These are phyloP conservation scores for Xylaria palmicola DNA, from an alignment of 495 filamentous ascomycete species.

Conservation along the genomic window DNA sequence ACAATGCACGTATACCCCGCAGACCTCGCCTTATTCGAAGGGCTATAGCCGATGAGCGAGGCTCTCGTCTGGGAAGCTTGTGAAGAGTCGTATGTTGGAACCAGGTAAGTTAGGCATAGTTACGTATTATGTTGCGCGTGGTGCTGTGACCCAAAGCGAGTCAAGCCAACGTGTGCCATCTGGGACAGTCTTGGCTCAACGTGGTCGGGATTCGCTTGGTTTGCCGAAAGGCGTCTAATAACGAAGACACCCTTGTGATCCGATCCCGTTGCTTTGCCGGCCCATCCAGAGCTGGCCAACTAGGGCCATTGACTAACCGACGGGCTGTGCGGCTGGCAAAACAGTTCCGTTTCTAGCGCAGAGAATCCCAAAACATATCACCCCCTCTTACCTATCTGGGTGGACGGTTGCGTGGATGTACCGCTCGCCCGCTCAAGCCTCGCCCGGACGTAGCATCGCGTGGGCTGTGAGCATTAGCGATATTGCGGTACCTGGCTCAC, in stretches of 20 bases:
- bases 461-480: slow-evolving; percentile 7
- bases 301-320: not conserved
- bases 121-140: too few relatives aligned
- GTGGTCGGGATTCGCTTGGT: not conserved
- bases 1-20: not conserved
- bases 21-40: not conserved
- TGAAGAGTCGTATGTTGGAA: not conserved
- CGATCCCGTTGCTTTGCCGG: not conserved
- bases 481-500: not conserved
- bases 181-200: not conserved
- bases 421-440: not conserved
- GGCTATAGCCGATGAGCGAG: not conserved
- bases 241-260: slow-evolving; percentile 3
- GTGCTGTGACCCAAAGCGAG: too few relatives aligned
- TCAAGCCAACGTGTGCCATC: not conserved
- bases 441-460: slow-evolving; percentile 1
- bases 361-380: not conserved
- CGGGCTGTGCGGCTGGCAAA: not conserved
- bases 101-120: too few relatives aligned
- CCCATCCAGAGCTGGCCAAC: not conserved
- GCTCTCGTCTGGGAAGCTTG: not conserved
- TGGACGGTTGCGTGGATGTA: not conserved
- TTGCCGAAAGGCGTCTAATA: not conserved
- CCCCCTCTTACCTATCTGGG: not conserved
- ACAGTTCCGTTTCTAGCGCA: not conserved